A percentile compares a stretch with the other conserved stretches of the same genome.
Conservation (phyloP, 2,329 filamentous ascomycete species). For the Fusarium tuaranense region DNA sequence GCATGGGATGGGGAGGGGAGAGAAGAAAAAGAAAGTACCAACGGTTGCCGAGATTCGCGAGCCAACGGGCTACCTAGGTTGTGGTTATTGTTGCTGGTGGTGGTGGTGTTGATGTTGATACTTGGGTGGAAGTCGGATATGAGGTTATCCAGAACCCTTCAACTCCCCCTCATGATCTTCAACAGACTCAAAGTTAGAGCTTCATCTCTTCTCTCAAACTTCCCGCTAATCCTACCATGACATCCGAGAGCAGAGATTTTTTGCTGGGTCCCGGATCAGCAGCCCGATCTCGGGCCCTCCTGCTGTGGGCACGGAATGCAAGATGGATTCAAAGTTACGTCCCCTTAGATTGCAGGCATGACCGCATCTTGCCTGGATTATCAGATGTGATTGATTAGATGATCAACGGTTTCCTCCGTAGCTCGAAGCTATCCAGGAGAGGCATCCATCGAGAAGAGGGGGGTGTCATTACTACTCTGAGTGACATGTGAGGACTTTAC, state of each 20-base stretch:
- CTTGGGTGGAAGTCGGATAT: not conserved
- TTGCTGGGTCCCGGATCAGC: not conserved
- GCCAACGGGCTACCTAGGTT: not conserved
- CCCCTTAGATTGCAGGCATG: slow-evolving; percentile 10
- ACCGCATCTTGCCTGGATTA: slow-evolving; percentile 15
- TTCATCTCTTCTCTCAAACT: not conserved
- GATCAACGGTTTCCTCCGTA: slow-evolving; percentile 35
- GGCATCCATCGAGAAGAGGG: slow-evolving; percentile 18
- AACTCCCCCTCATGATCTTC: not conserved
- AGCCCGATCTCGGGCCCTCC: slow-evolving; percentile 28
- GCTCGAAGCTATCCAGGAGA: slow-evolving; percentile 16
- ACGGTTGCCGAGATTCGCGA: not conserved
- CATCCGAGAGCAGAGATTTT: slow-evolving; percentile 12
- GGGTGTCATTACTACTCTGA: not conserved
- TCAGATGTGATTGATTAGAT: slow-evolving; percentile 45
- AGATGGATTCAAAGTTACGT: slow-evolving; percentile 9
- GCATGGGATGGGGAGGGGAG: not conserved
- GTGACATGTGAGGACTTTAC: not conserved
- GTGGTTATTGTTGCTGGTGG: too few relatives aligned
- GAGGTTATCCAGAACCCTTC: not conserved
- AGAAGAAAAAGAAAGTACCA: not conserved
- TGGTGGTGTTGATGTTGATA: not conserved
- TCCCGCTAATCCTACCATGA: not conserved
- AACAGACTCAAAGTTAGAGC: not conserved
- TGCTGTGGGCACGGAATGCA: slow-evolving; percentile 16